Evolutionary conservation across 805 yeast genomes (phyloP), one percentile per base, ranked within the genome.

Genomic region (Zygotorulaspora florentina): DNA sequence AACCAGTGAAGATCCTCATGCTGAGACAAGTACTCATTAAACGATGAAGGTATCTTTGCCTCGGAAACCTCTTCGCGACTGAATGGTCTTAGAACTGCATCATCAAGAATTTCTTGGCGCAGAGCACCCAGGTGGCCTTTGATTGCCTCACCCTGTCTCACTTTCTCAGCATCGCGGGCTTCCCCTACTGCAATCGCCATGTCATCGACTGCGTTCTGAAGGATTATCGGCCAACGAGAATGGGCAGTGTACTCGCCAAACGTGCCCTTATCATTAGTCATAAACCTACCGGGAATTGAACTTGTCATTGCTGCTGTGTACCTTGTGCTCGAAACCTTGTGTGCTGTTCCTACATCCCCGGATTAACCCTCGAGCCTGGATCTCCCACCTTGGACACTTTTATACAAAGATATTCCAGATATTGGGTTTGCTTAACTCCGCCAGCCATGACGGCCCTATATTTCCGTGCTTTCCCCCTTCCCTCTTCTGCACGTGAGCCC

Each of bases 141-240:
- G 33, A 86, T 76, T 15, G 39, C 42, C 2, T 56, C 61, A 25
- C 85, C 87, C 53, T 85, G 85, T 3, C 51, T 46, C 17, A 57
- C 54, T 39, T 59, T 50, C 1, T 55, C 57, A 15, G 63, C 60
- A 16, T 63, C 62, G 2, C 56, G 51, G 7, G 56, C 54, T 23
- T 20, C 58, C 25, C 58, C 58, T 25, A 71, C 58, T 15, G 69
- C 61, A n/a, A 57, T 50, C 13, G 69, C 52, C 35, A 83, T 68
- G 60, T 90, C 97, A 23, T 73, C 76, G 37, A 87, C 70, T 15
- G 83, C 80, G 16, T 83, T 85, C 25, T 76, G 72, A 39, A 90
- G 60, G 53, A 93, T 87, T 45, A 79, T 80, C 25, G 96, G 91
- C 97, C 98, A 93, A 65, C 99, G 81, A 30, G 73, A 71, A 51